Evolutionary conservation across 805 yeast species (phyloP).

Genomic region (Yamadazyma olivae): DNA sequence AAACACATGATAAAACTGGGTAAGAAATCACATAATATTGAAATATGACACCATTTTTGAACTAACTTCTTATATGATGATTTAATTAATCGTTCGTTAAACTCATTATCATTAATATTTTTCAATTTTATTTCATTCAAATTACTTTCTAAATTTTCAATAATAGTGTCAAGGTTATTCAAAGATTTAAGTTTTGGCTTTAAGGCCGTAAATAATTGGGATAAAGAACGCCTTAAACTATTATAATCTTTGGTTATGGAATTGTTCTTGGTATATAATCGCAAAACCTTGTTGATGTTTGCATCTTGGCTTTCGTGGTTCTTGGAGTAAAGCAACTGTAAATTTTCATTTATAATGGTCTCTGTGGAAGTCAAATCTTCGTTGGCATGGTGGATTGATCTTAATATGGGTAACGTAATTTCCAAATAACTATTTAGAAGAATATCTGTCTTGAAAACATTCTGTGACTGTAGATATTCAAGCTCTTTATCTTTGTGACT

Average conservation of each 20-base stretch:
- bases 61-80: conserved; percentile 11
- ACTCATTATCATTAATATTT: conserved; percentile 8
- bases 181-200: conserved; percentile 18
- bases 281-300: conserved; percentile 15
- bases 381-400: conserved; percentile 30
- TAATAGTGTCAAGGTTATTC: conserved; percentile 11
- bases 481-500: background rate
- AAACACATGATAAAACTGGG: conserved; percentile 30
- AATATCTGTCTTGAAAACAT: conserved; percentile 18
- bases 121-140: conserved; percentile 11
- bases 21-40: conserved; percentile 25
- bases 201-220: conserved; percentile 9
- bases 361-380: conserved; percentile 26
- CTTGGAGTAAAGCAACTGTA: conserved; percentile 9
- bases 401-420: conserved; percentile 27
- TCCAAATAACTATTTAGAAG: conserved; percentile 25
- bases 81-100: conserved; percentile 8
- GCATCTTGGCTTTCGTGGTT: conserved; percentile 7
- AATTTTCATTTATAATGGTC: conserved; percentile 9
- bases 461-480: conserved; percentile 4
- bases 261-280: conserved; percentile 7
- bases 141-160: conserved; percentile 7
- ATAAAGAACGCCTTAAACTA: conserved; percentile 5
- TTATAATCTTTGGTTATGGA: conserved; percentile 3
- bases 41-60: conserved; percentile 17